A percentile compares a stretch with the other conserved stretches of the same genome.
phyloP scores from a whole-genome alignment of 1,139 yeast genomes.

The Entelexis sorbosivorans region DNA sequence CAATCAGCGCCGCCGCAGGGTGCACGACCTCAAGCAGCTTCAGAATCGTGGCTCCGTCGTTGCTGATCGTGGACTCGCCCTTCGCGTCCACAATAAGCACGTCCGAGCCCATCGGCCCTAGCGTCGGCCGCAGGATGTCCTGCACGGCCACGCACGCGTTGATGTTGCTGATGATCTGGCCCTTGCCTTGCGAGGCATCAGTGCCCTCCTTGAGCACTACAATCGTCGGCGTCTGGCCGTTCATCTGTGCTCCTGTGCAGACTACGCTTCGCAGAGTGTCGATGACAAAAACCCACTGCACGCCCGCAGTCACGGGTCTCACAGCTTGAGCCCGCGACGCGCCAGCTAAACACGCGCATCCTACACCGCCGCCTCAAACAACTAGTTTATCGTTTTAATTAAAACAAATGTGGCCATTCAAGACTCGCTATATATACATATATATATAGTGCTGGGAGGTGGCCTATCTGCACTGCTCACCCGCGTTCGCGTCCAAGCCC shows the following conservation, averaged over 20 bases:
- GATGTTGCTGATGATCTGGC: constrained; percentile 87
- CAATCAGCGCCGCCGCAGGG: constrained; percentile 93
- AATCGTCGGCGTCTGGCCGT: constrained; percentile 60
- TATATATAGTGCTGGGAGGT: no score
- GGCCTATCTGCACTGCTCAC: no score
- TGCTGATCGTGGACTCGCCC: constrained; percentile 87
- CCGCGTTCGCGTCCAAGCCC: no score
- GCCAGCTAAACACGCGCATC: no score
- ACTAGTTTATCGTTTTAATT: no score
- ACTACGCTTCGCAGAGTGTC: not conserved
- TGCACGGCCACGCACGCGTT: constrained; percentile 96
- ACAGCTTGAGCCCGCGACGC: not conserved
- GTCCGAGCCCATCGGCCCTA: constrained; percentile 96
- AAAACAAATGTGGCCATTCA: no score
- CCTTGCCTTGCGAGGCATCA: constrained; percentile 90
- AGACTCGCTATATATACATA: no score
- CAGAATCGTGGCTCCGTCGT: constrained; percentile 95
- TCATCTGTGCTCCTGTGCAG: constrained; percentile 11
- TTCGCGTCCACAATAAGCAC: constrained; percentile 71
- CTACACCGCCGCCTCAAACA: no score
- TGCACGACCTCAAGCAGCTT: constrained; percentile 89
- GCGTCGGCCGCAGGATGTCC: constrained; percentile 85
- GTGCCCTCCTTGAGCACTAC: constrained; percentile 97
- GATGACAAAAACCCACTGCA: constrained; percentile 2
- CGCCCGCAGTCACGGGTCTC: not conserved